Evolutionary conservation across 2,329 filamentous ascomycete species (phyloP).

Genomic region (Cadophora sp.): DNA sequence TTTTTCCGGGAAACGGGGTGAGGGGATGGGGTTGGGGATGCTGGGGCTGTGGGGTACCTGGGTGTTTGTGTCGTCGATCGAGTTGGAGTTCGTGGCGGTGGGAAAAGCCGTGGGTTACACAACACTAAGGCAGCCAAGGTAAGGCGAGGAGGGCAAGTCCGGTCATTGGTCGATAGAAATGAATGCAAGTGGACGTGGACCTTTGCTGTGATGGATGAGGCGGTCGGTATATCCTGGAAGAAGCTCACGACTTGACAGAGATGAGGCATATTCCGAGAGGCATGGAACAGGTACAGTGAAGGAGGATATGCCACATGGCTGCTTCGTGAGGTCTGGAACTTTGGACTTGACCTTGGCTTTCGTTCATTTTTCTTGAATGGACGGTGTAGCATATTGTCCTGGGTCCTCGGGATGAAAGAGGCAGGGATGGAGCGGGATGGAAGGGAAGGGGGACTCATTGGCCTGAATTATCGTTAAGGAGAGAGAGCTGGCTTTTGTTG

Average conservation of each 20-base stretch:
- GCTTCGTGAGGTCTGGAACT: background rate
- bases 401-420: background rate
- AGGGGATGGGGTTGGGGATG: background rate
- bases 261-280: background rate
- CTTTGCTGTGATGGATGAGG: background rate
- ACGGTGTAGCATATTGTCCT: background rate
- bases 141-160: background rate
- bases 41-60: background rate
- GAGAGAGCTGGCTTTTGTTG: constrained; percentile 4
- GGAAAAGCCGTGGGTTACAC: constrained; percentile 8
- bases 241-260: background rate
- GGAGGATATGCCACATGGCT: background rate
- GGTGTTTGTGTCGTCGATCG: background rate
- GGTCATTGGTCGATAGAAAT: background rate
- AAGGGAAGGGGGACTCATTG: background rate
- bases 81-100: background rate
- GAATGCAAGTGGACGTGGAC: background rate
- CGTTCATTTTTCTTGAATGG: background rate
- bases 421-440: background rate
- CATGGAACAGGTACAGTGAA: background rate
- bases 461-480: too few relatives aligned
- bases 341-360: background rate
- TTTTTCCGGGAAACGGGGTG: background rate
- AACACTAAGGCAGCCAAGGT: background rate
- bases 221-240: background rate